Evolutionary conservation across 805 yeast species (phyloP), one percentile per base, ranked within the genome.

Genomic region (Candida alai): DNA sequence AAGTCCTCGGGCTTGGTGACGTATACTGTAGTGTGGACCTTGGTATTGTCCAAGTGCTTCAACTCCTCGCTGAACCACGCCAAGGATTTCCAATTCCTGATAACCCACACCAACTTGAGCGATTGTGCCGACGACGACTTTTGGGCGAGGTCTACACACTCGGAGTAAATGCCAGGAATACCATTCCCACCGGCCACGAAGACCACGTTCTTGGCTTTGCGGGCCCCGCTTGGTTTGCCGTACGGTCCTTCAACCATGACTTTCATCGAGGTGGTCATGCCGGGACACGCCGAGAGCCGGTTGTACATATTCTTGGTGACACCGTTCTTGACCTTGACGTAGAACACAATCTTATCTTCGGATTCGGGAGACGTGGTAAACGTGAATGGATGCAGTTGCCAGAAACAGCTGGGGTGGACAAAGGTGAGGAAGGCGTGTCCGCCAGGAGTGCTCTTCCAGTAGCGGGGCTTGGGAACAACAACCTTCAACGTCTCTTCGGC

Each of bases 131-230:
- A 19, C 63, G 60, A 3, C 87, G 85, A 21, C n/a, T 36, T 39
- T 8, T 14, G 20, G 6, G 43, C 40, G 34, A 61, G 42, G 35
- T 58, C 54, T 26, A 47, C 36, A 31, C 65, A 68, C 42, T 68
- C 70, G 17, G 67, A 63, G 31, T 60, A 55, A 18, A 69, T 58
- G 16, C 78, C 84, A 0, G 90, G 80, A 34, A 84, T 64, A 37
- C 93, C 94, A 36, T 77, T 77, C 19, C 93, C 90, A 30, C 87
- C 89, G 7, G 89, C 82, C 13, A 83, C 42, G 29, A 80, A 67
- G 10, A 80, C 66, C 5, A 78, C 70, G 37, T 73, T 69, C 28
- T 43, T 17, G 23, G 35, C n/a, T 40, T 44, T 26, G 51, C 36
- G 19, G 45, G 47, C 25, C 25, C 37, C 6, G 54, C 62, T 43